Conservation (phyloP, 208 protist species). For the Zelonia costaricensis region DNA sequence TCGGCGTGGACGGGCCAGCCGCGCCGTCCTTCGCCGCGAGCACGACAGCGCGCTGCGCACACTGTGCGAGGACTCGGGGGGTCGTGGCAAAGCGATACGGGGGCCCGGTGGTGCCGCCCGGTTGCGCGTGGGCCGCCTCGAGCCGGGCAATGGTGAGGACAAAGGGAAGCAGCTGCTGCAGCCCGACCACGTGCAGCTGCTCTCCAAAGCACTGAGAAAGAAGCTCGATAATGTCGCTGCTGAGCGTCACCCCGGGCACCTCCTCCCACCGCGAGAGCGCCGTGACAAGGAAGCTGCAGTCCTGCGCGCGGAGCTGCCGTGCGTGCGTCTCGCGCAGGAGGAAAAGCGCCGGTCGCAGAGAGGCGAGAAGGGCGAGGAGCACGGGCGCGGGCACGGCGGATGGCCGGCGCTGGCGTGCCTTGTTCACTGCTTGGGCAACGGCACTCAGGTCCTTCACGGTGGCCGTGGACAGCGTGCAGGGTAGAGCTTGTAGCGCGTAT, state of each 20-base stretch:
- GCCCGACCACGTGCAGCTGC: slow-evolving; percentile 47
- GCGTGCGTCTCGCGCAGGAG: slow-evolving; percentile 42
- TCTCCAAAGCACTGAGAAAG: slow-evolving; percentile 60
- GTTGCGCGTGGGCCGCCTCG: slow-evolving; percentile 9
- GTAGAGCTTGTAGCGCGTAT: slow-evolving; percentile 16
- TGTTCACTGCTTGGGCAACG: slow-evolving; percentile 46
- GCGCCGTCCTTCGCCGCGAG: slow-evolving; percentile 1
- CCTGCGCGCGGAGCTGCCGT: slow-evolving; percentile 49
- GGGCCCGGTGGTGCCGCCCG: not conserved
- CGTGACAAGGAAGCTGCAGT: slow-evolving; percentile 60
- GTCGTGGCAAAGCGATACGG: slow-evolving; percentile 22
- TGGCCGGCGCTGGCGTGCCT: slow-evolving; percentile 19
- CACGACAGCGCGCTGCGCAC: slow-evolving; percentile 14
- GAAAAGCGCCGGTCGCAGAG: slow-evolving; percentile 58
- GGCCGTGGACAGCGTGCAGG: slow-evolving; percentile 15
- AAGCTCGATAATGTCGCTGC: slow-evolving; percentile 64
- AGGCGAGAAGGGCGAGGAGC: slow-evolving; percentile 37
- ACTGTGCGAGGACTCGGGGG: slow-evolving; percentile 20
- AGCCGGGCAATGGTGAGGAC: slow-evolving; percentile 25
- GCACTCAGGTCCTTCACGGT: slow-evolving; percentile 46
- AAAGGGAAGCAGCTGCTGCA: slow-evolving; percentile 71
- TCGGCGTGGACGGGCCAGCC: not conserved
- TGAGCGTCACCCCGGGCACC: slow-evolving; percentile 27
- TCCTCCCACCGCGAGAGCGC: slow-evolving; percentile 60
- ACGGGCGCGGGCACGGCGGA: slow-evolving; percentile 15